These are phyloP conservation scores for Blastomyces gilchristii DNA, from an alignment of 2,329 filamentous ascomycete species.

Conservation along the genomic window DNA sequence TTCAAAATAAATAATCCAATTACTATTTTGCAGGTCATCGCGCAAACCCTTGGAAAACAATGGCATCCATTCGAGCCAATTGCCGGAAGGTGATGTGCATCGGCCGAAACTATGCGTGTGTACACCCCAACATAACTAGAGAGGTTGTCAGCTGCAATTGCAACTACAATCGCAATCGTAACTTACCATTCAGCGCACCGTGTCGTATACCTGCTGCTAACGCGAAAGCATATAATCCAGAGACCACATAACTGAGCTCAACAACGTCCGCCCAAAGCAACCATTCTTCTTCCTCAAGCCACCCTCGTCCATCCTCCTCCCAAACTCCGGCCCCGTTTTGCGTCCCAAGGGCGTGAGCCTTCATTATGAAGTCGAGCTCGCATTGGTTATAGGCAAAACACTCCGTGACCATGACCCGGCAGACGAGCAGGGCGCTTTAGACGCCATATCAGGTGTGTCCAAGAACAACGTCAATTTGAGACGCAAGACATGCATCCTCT, in stretches of 20 bases:
- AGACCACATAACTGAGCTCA: conserved; percentile 88
- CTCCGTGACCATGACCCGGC: conserved; percentile 63
- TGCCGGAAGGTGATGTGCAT: conserved; percentile 79
- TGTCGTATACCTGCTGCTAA: not conserved
- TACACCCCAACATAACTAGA: conserved; percentile 14
- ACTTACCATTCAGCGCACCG: not conserved
- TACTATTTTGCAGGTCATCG: not conserved
- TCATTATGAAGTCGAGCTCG: conserved; percentile 93
- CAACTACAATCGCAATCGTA: not conserved
- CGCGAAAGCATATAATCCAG: conserved; percentile 35
- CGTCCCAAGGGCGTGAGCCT: conserved; percentile 72
- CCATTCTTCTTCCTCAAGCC: conserved; percentile 99
- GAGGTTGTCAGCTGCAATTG: not conserved
- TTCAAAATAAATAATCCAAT: not conserved
- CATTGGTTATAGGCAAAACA: conserved; percentile 73
- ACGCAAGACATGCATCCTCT: too few species aligned
- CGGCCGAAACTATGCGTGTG: conserved; percentile 89
- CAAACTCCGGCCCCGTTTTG: conserved; percentile 70
- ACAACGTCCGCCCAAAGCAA: conserved; percentile 77
- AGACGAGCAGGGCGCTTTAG: conserved; percentile 66
- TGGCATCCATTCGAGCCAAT: conserved; percentile 41
- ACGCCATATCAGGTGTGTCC: conserved; percentile 62
- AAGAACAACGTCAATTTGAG: not conserved
- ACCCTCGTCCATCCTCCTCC: conserved; percentile 56
- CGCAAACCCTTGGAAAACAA: conserved; percentile 17